Base-by-base conservation (phyloP, 345 rosid species). In the Kandelia obovata region DNA sequence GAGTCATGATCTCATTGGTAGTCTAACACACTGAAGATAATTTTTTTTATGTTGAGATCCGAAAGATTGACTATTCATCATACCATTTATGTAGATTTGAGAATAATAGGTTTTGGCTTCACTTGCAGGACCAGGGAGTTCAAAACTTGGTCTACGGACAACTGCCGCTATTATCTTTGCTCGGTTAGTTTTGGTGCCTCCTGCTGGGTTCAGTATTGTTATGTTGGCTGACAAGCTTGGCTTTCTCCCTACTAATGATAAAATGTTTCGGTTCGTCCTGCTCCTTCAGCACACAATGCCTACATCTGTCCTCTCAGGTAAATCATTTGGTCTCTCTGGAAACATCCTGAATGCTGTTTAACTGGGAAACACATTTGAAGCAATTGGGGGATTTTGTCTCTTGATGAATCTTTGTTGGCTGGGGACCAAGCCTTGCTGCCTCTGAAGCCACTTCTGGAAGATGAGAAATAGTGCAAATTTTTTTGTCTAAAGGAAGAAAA, bases 271-370 rank as follows among this genome's bases (percentile, higher is more conserved):
- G 65, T 96, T 95, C 73, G 97, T 96, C 63, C 76, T 92, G 30
- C 92, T 96, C 39, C 87, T 96, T 70, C 98, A 96, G 78, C 97
- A 96, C 68, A 55, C 99, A 67, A 96, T 92, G 99, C 99, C 99
- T 31, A 92, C 98, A 74, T 96, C 99, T 25, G 85, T 96, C 47
- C 99, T 96, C 61, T 80, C 99, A 32, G 96, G 96, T 88, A 78
- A 71, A 46, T 19, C 51, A 16, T 96, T 97, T 25, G 85, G 92
- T 39, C 99, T 92, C 58, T 81, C 99, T 37, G 94, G 46, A 39
- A 39, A 20, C 59, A 25, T 23, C 16, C 31, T 56, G 17, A 27
- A 56, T 25, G 31, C 31, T 3, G 5, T 56, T 56, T 31, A 25
- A 56, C 25, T 11, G 59, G 28, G 28, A 56, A 43, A 13, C 2